These are phyloP conservation scores for Cerrena zonata DNA, from an alignment of 1,284 basidiomycete genomes.

Conservation along the genomic window DNA sequence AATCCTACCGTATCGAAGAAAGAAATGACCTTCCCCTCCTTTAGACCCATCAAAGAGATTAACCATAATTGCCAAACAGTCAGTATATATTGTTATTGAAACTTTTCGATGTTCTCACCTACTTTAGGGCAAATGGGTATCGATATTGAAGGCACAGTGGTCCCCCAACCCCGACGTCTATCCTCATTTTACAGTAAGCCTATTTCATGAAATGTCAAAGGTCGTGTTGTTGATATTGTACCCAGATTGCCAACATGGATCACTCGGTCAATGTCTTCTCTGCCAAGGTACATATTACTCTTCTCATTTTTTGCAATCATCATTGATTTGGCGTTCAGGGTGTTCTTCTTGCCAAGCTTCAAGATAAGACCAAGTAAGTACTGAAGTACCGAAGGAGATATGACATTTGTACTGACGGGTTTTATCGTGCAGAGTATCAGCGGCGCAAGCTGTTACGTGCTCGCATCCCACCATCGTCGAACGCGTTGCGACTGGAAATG, in stretches of 20 bases:
- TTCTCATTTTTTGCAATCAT: background rate
- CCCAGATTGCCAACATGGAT: slow-evolving; percentile 69
- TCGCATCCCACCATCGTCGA: slow-evolving; percentile 74
- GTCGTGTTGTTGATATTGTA: background rate
- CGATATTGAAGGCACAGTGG: slow-evolving; percentile 71
- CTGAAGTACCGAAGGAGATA: background rate
- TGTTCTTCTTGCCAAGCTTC: slow-evolving; percentile 55
- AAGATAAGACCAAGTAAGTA: slow-evolving; percentile 50
- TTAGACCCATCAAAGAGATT: slow-evolving; percentile 56
- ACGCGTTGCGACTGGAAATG: slow-evolving; percentile 70
- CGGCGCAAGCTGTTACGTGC: slow-evolving; percentile 78
- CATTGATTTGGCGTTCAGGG: slow-evolving; percentile 38
- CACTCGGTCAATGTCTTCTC: slow-evolving; percentile 70
- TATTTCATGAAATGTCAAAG: background rate
- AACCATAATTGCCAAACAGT: slow-evolving; percentile 76
- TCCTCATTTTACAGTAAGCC: slow-evolving; percentile 71
- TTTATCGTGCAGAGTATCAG: slow-evolving; percentile 53
- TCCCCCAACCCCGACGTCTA: slow-evolving; percentile 67
- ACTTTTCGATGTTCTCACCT: too few relatives aligned
- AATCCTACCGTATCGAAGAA: slow-evolving; percentile 41
- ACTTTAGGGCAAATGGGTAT: slow-evolving; percentile 73
- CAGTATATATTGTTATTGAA: slow-evolving; percentile 14
- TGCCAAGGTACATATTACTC: slow-evolving; percentile 44
- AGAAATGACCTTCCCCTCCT: slow-evolving; percentile 46
- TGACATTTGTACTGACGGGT: slow-evolving; percentile 4